Base-by-base conservation (phyloP, 176 grass and related monocot species). In the Saccharum spontaneum region DNA sequence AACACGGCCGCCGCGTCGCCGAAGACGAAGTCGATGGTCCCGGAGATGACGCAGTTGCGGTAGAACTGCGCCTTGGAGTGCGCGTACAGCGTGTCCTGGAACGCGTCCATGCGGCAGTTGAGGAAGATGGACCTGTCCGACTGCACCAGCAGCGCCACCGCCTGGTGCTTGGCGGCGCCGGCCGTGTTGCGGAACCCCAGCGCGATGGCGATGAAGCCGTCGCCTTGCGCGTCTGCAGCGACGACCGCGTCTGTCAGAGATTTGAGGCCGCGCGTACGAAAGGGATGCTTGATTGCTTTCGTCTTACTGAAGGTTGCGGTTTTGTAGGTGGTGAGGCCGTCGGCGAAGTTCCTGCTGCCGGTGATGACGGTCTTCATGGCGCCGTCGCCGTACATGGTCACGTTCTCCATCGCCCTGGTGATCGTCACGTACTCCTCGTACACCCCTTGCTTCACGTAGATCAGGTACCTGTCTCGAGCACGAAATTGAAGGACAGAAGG, bases 121-220 rank as follows among this genome's bases (percentile, higher is more conserved):
- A 95, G 89, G 89, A 98, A 98, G 83, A 98, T 81, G 44, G 93
- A 76, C 60, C 52, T 76, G 76, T 98, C 96, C 0, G 96, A 84
- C 23, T 90, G 82, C 52, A 91, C 90, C 60, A 94, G 87, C 33
- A 98, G 85, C 7, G 95, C 95, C 91, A 98, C 95, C 3, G 95
- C 93, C 78, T 98, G 95, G 89, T 92, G 87, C 76, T 98, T 98
- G 7, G 66, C 75, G 22, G 96, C 73, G 3, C 93, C 96, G 0
- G 96, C 93, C 23, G 93, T 98, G 93, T 98, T 98, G 15, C 84
- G 85, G 87, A 98, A 98, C 22, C 87, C 89, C 68, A 98, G 48
- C 8, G 82, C 76, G 57, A 88, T 82, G 12, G 28, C 89, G n/a
- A 91, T 85, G 86, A 94, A 94, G 0, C 89, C 79, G 40, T 91